Evolutionary conservation across 805 yeast genomes (phyloP), one percentile per base, ranked within the genome.

Genomic region (Nakazawaea ishiwadae): DNA sequence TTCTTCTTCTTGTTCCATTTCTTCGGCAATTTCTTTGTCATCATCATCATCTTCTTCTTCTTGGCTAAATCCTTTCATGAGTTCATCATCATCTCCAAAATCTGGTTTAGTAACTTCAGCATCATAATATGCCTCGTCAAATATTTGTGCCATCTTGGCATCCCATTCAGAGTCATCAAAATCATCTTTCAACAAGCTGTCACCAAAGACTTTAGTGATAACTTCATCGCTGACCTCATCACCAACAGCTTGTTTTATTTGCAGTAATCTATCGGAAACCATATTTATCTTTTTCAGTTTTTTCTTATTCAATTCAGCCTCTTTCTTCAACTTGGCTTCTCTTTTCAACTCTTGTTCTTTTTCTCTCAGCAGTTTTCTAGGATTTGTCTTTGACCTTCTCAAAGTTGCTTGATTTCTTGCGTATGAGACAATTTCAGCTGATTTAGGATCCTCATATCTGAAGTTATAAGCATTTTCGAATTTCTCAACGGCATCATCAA

Each of bases 111-210:
- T 60, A 15, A 46, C 34, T 20, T 56, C 66, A 30, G 71, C 79
- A n/a, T 68, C 69, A 52, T 90, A 89, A 56, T 75, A 90, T 44
- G 81, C 87, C 37, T 90, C 96, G 55, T 88, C 77, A 58, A 93
- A 93, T 24, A 91, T 77, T 55, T 84, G 84, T 35, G 83, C 77
- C 81, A 93, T 80, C 47, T 86, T 79, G 44, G 62, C 66, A 59
- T 93, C 98, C 98, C 98, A 93, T 47, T 87, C 95, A 20, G 81
- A 75, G 53, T 84, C 88, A 50, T 86, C 88, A 58, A 87, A 93
- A 55, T 93, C 98, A 38, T 84, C 95, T 31, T 85, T 84, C 47
- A 93, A 65, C 51, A 91, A 72, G 35, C 82, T 73, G 40, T 82
- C 83, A 11, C 90, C 87, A 53, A 90, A 78, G 21, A 82, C 86